Base-by-base conservation (phyloP, 306 rosid genomes). In the Prosopis cineraria region DNA sequence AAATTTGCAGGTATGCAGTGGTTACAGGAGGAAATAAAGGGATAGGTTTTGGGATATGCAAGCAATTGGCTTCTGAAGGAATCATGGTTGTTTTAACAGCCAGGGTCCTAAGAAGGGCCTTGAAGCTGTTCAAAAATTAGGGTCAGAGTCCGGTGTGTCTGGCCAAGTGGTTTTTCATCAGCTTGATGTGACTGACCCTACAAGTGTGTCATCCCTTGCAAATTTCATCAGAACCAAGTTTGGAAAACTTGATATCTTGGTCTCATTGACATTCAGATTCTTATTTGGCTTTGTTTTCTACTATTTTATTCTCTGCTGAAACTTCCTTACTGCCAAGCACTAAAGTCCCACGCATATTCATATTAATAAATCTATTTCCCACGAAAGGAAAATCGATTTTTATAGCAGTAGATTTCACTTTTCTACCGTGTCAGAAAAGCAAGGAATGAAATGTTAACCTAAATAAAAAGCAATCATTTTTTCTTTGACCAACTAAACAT, bases 171-270 rank as follows among this genome's bases (percentile, higher is more conserved):
- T 7, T 30, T 86, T 80, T 70, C 85, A 83, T 63, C 79, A 78
- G 83, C 87, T 83, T 14, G 66, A 59, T 59, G 66, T 59, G 7
- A 59, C 37, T 59, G 66, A 59, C 4, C 66, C 66, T 11, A 37
- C 56, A 5, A 81, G 65, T 25, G 22, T 75, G 29, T 59, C 67
- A 63, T 70, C 81, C 27, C 47, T 85, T 24, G 83, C 78, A 6
- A 45, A 74, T 47, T 85, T 85, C 55, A 30, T 85, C 79, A 79
- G 68, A 36, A 75, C 76, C 72, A 83, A 60, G 13, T 85, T 81
- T 37, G 85, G 81, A 1, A 85, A 69, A 56, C 81, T 85, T 58
- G 85, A 85, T 70, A 85, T 85, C 66, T 59, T 29, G 66, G 66
- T 29, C 13, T 14, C 4, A 29, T 27, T 59, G 6, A 11, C 37